Percentiles rank a stretch among this genome's conserved stretches.
These are phyloP conservation scores for Aspergillus fructus DNA, from an alignment of 2,329 filamentous ascomycete genomes.

Conservation along the genomic window DNA sequence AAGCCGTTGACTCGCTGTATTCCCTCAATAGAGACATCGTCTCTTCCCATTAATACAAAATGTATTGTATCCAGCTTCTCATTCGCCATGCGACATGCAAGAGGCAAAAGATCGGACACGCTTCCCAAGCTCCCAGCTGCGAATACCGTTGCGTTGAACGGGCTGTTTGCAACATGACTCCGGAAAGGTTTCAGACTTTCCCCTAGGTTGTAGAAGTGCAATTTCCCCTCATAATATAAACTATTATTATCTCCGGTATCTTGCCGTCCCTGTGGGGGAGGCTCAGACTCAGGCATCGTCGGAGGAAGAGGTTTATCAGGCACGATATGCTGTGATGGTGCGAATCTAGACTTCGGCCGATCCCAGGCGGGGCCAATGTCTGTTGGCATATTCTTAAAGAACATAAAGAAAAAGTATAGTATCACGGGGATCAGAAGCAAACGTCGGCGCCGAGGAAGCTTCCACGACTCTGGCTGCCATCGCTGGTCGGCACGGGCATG, in stretches of 20 bases:
- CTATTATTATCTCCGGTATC: constrained; percentile 24
- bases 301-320: constrained; percentile 5
- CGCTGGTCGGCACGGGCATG: constrained; percentile 27
- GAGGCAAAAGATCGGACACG: constrained; percentile 68
- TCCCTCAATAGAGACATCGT: constrained; percentile 66
- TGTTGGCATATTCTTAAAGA: constrained; percentile 63
- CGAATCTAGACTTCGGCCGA: constrained; percentile 22
- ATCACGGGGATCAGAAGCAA: constrained; percentile 49
- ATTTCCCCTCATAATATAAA: constrained; percentile 65
- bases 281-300: constrained; percentile 7
- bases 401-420: constrained; percentile 59
- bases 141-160: constrained; percentile 68
- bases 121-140: constrained; percentile 73
- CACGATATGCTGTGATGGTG: constrained; percentile 4
- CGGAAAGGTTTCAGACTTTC: constrained; percentile 61
- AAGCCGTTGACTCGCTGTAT: constrained; percentile 78
- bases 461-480: constrained; percentile 34
- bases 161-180: constrained; percentile 55
- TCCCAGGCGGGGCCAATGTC: constrained; percentile 40
- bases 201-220: constrained; percentile 67
- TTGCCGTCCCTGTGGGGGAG: constrained; percentile 16
- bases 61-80: constrained; percentile 74
- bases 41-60: constrained; percentile 74
- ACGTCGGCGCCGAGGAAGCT: constrained; percentile 48
- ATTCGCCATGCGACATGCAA: constrained; percentile 82